Evolutionary conservation across 2,329 filamentous ascomycete genomes (phyloP).

Genomic region (Fusarium brachygibbosum): DNA sequence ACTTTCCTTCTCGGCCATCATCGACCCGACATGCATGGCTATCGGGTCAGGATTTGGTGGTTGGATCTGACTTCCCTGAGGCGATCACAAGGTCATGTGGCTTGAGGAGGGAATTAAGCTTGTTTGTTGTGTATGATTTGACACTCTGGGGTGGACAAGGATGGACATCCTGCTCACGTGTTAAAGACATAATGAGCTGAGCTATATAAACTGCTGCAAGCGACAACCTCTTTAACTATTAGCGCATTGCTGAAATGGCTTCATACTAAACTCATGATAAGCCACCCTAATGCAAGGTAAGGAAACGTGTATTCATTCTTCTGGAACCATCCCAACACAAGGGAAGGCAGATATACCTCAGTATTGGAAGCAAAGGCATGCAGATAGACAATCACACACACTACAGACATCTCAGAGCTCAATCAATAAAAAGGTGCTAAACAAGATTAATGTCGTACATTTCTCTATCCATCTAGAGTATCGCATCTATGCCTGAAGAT

Average conservation of each 20-base stretch:
- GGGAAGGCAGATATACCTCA: too few species aligned
- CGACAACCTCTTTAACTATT: background rate
- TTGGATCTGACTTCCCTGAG: background rate
- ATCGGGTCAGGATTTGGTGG: background rate
- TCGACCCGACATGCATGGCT: conserved; percentile 5
- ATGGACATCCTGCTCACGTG: conserved; percentile 1
- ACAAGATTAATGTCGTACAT: conserved; percentile 14
- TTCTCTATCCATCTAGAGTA: conserved; percentile 46
- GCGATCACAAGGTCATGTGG: background rate
- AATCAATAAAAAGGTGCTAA: background rate
- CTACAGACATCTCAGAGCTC: background rate
- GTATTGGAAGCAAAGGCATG: too few species aligned
- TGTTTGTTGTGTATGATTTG: background rate
- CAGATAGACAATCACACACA: background rate
- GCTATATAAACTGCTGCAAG: background rate
- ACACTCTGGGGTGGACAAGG: background rate
- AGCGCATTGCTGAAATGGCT: background rate
- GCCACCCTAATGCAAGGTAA: too few species aligned
- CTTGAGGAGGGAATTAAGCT: background rate
- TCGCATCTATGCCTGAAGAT: conserved; percentile 34
- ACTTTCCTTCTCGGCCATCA: background rate
- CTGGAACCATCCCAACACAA: too few species aligned
- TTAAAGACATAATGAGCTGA: background rate
- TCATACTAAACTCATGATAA: background rate
- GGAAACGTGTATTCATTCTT: too few species aligned